Evolutionary conservation across 2,329 filamentous ascomycete genomes (phyloP).

Genomic region (Aspergillus texensis): DNA sequence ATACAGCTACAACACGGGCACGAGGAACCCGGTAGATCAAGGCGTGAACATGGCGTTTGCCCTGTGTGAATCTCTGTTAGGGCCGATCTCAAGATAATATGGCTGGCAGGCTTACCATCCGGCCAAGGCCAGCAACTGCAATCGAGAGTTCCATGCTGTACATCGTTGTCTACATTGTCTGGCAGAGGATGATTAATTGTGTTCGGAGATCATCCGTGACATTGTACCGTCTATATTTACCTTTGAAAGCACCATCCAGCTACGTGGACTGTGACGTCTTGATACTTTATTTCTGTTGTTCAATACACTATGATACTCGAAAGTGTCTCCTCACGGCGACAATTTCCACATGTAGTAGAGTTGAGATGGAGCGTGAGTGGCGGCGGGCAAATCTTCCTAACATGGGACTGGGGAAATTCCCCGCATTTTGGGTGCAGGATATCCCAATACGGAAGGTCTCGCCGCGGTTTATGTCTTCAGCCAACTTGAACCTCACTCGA

Average conservation of each 20-base stretch:
- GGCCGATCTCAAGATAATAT: not conserved
- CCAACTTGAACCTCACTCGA: not conserved
- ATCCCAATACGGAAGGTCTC: not conserved
- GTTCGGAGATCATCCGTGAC: not conserved
- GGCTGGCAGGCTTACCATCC: not conserved
- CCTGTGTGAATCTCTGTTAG: not conserved
- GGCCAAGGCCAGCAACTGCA: not conserved
- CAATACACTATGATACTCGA: not conserved
- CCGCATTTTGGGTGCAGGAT: not conserved
- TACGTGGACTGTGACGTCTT: too few species aligned
- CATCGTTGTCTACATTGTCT: not conserved
- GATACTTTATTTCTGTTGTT: not conserved
- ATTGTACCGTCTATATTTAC: not conserved
- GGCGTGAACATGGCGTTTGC: slow-evolving; percentile 16
- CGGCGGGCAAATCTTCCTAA: not conserved
- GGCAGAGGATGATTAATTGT: not conserved
- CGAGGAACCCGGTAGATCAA: slow-evolving; percentile 10
- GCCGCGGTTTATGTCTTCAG: not conserved
- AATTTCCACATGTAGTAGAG: not conserved
- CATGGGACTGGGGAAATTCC: not conserved
- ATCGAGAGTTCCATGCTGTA: not conserved
- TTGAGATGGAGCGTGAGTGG: not conserved
- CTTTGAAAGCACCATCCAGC: not conserved
- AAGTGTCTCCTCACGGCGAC: not conserved
- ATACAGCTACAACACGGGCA: slow-evolving; percentile 13